Conservation (phyloP, 192 early-diverging fungal genomes). For the Chytriomyces confervae region DNA sequence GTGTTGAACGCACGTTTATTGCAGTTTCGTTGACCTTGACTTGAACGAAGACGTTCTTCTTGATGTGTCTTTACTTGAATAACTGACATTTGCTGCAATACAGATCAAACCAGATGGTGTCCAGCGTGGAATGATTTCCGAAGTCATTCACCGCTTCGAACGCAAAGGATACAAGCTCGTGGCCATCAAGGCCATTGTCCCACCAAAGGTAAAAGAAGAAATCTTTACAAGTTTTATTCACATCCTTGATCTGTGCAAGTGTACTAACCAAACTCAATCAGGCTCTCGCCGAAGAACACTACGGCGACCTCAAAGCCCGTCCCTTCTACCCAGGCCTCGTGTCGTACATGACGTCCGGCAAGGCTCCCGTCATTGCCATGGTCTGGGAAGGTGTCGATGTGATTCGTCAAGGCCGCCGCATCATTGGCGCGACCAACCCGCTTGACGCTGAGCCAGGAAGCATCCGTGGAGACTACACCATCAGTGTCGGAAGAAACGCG, state of each 20-base stretch:
- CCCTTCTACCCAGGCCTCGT: conserved; percentile 91
- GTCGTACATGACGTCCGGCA: conserved; percentile 90
- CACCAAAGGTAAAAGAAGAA: conserved; percentile 43
- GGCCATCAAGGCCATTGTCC: conserved; percentile 76
- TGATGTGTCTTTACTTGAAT: neutral
- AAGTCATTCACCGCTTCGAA: conserved; percentile 73
- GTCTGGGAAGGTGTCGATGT: conserved; percentile 90
- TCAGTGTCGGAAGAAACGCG: conserved; percentile 63
- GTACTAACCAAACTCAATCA: conserved; percentile 48
- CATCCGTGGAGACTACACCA: conserved; percentile 87
- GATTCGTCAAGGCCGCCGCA: conserved; percentile 82
- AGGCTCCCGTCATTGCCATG: conserved; percentile 74
- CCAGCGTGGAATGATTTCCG: conserved; percentile 84
- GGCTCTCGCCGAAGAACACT: conserved; percentile 81
- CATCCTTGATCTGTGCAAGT: conserved; percentile 71
- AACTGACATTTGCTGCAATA: neutral
- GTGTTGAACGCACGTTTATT: conserved; percentile 75
- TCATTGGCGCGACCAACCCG: conserved; percentile 94
- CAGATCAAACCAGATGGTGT: conserved; percentile 82
- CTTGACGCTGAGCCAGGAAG: conserved; percentile 83
- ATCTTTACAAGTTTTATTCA: conserved; percentile 73
- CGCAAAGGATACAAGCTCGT: conserved; percentile 88
- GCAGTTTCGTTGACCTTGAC: conserved; percentile 40
- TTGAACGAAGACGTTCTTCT: neutral
- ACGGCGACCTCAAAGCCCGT: conserved; percentile 77